phyloP scores from a whole-genome alignment of 192 early-diverging fungal genomes.

The Dispira simplex region DNA sequence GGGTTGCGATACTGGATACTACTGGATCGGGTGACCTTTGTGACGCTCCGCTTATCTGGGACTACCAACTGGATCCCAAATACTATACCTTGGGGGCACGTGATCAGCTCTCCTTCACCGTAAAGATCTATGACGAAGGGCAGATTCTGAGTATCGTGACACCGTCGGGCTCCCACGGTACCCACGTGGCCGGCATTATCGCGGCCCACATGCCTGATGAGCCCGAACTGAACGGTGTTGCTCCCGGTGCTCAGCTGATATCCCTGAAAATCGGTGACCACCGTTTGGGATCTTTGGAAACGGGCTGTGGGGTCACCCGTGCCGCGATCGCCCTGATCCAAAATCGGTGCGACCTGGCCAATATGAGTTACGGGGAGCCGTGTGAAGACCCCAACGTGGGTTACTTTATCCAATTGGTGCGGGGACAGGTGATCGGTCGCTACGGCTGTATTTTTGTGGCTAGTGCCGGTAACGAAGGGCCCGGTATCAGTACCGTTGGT shows the following conservation, averaged over 20 bases:
- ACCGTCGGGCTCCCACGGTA: conserved; percentile 70
- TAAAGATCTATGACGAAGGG: conserved; percentile 87
- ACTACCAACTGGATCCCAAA: conserved; percentile 55
- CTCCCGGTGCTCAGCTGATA: conserved; percentile 89
- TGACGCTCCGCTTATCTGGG: conserved; percentile 40
- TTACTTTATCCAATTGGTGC: conserved; percentile 65
- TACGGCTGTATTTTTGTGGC: conserved; percentile 72
- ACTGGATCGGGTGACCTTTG: conserved; percentile 62
- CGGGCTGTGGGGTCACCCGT: conserved; percentile 62
- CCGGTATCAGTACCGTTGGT: conserved; percentile 68
- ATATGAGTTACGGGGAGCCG: conserved; percentile 87
- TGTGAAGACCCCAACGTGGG: conserved; percentile 50
- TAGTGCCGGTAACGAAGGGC: conserved; percentile 87
- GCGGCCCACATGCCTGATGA: conserved; percentile 81
- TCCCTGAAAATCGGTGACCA: conserved; percentile 89
- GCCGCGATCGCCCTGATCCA: conserved; percentile 60
- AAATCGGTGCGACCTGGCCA: conserved; percentile 51
- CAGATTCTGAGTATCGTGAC: conserved; percentile 68
- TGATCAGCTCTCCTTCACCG: conserved; percentile 70
- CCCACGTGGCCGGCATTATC: conserved; percentile 89
- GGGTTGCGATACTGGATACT: conserved; percentile 71
- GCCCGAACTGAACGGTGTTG: conserved; percentile 71
- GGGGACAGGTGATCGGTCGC: conserved; percentile 71
- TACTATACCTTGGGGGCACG: conserved; percentile 59
- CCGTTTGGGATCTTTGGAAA: conserved; percentile 64